Percentiles rank a stretch among this genome's conserved stretches.
phyloP scores from a whole-genome alignment of 139 green algal genomes.

The Mesotaenium endlicherianum region DNA sequence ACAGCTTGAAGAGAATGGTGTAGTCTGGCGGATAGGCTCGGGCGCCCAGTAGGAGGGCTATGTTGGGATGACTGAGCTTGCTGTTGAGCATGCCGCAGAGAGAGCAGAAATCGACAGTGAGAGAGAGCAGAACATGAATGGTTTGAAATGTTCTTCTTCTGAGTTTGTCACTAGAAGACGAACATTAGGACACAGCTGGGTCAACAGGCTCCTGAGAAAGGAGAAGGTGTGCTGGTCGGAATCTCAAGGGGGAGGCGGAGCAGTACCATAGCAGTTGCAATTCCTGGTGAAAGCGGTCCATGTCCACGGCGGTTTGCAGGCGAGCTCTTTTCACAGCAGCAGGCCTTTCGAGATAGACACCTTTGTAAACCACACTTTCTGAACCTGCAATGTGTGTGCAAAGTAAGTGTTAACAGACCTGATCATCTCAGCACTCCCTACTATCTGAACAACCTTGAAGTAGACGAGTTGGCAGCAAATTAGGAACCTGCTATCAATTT shows the following conservation, averaged over 20 bases:
- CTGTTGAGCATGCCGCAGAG: neutral
- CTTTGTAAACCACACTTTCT: constrained; percentile 39
- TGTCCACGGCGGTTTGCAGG: constrained; percentile 34
- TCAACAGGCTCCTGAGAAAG: neutral
- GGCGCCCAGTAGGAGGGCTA: constrained; percentile 23
- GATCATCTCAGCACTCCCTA: too few relatives aligned
- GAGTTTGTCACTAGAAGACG: neutral
- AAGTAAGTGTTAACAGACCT: too few relatives aligned
- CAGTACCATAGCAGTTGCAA: constrained; percentile 31
- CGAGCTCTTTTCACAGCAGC: constrained; percentile 40
- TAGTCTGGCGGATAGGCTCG: constrained; percentile 43
- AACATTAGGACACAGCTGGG: neutral
- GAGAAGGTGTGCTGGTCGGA: neutral
- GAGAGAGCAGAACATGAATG: neutral
- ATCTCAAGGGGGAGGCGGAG: neutral
- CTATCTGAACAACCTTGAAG: too few relatives aligned
- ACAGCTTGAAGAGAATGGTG: constrained; percentile 14
- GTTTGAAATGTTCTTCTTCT: neutral
- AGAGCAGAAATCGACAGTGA: neutral
- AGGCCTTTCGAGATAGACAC: neutral
- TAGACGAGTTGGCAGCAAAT: too few relatives aligned
- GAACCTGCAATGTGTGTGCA: constrained; percentile 47
- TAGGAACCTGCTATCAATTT: too few relatives aligned
- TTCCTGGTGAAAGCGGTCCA: constrained; percentile 49
- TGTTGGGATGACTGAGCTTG: constrained; percentile 34